These are phyloP conservation scores for Setomelanomma holmii DNA, from an alignment of 2,329 filamentous ascomycete genomes.

Conservation along the genomic window DNA sequence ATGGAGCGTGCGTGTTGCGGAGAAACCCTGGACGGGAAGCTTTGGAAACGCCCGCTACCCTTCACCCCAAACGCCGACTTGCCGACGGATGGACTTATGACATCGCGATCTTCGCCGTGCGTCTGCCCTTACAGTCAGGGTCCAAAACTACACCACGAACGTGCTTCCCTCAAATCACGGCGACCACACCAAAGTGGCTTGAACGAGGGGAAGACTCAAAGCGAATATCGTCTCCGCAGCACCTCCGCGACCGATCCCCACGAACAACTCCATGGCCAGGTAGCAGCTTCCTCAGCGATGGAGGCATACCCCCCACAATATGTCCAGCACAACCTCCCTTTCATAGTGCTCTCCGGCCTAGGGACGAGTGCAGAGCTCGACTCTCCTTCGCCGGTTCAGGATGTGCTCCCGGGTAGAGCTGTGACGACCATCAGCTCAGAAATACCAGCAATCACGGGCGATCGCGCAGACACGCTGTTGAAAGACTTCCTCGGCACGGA, in stretches of 20 bases:
- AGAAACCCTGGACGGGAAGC: not conserved
- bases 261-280: conserved; percentile 34
- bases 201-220: not conserved
- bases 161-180: not conserved
- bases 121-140: conserved; percentile 3
- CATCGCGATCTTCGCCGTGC: conserved; percentile 8
- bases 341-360: conserved; percentile 83
- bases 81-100: conserved; percentile 3
- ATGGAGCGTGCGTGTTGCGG: not conserved
- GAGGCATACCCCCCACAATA: conserved; percentile 81
- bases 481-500: conserved; percentile 72
- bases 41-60: not conserved
- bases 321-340: conserved; percentile 84
- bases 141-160: conserved; percentile 2
- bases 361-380: conserved; percentile 40
- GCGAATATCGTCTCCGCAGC: conserved; percentile 7
- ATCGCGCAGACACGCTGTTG: conserved; percentile 70
- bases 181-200: not conserved
- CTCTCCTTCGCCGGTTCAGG: conserved; percentile 55
- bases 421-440: conserved; percentile 73
- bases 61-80: not conserved
- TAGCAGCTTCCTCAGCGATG: conserved; percentile 60
- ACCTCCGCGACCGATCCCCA: conserved; percentile 5
- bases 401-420: conserved; percentile 51
- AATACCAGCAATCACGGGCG: conserved; percentile 69